A percentile compares a stretch with the other conserved stretches of the same genome.
phyloP scores from a whole-genome alignment of 192 early-diverging fungal species.

The Diversispora eburnea region DNA sequence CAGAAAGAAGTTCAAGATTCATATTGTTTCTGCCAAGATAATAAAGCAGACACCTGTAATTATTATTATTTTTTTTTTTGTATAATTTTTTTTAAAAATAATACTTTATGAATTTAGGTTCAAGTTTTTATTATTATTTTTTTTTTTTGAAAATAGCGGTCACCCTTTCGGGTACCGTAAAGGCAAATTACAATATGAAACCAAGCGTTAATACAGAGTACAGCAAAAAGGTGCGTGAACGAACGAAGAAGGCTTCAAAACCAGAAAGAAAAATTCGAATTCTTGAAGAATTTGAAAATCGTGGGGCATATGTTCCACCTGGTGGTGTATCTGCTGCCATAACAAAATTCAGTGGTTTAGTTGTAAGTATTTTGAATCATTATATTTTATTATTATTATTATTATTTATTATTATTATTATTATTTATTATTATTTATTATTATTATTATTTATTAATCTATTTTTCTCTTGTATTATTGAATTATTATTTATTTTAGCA shows the following conservation, averaged over 20 bases:
- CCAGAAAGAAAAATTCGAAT: constrained; percentile 18
- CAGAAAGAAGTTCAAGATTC: constrained; percentile 66
- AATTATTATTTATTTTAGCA: constrained; percentile 33
- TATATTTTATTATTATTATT: too few relatives aligned
- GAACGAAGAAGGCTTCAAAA: constrained; percentile 11
- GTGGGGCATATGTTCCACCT: constrained; percentile 35
- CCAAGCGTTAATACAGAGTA: constrained; percentile 5
- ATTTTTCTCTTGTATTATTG: neutral
- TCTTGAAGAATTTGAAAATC: constrained; percentile 15
- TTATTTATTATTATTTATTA: neutral
- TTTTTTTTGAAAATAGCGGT: constrained; percentile 10
- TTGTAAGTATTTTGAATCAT: constrained; percentile 18
- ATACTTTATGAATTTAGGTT: neutral
- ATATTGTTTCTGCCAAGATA: constrained; percentile 41
- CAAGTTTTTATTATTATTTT: neutral
- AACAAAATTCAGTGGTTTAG: constrained; percentile 34
- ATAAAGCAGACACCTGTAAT: neutral
- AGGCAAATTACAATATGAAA: neutral
- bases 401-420: neutral
- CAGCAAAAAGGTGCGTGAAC: constrained; percentile 14
- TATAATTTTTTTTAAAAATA: neutral
- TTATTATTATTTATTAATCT: too few relatives aligned
- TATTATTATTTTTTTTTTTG: neutral
- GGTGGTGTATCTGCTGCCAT: constrained; percentile 36
- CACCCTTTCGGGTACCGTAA: neutral